These are phyloP conservation scores for Acer saccharum DNA, from an alignment of 345 rosid species.

Conservation along the genomic window DNA sequence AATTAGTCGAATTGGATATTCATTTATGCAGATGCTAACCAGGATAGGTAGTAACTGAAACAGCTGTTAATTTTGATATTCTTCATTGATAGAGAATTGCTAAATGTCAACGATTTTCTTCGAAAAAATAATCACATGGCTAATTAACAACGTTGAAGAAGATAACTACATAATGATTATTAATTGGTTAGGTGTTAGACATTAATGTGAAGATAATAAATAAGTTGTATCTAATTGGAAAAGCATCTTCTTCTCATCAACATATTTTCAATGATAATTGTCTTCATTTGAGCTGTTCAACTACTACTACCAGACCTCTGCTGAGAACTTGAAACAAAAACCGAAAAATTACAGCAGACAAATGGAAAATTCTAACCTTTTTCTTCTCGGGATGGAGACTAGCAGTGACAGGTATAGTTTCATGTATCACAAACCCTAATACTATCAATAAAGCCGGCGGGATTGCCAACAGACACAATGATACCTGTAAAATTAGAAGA, in stretches of 20 bases:
- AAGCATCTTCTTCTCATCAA: not conserved
- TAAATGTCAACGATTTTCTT: not conserved
- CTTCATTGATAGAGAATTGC: not conserved
- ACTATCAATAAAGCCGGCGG: constrained; percentile 51
- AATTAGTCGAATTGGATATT: not conserved
- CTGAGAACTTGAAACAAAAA: not conserved
- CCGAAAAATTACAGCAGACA: not conserved
- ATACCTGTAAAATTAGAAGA: constrained; percentile 39
- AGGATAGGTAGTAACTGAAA: not conserved
- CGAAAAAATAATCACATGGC: not conserved
- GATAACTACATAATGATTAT: not conserved
- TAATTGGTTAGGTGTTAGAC: constrained; percentile 9
- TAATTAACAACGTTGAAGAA: not conserved
- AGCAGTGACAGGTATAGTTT: constrained; percentile 35
- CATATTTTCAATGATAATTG: not conserved
- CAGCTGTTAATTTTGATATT: not conserved
- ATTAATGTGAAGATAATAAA: not conserved
- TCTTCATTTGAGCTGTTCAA: not conserved
- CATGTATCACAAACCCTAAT: constrained; percentile 70
- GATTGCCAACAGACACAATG: constrained; percentile 64
- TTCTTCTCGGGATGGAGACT: constrained; percentile 39
- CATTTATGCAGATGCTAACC: not conserved
- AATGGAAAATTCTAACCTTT: constrained; percentile 37
- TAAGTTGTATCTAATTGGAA: not conserved
- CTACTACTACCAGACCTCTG: not conserved